Evolutionary conservation across 805 yeast genomes (phyloP), one percentile per base, ranked within the genome.

Genomic region (Cyberlindnera americana): DNA sequence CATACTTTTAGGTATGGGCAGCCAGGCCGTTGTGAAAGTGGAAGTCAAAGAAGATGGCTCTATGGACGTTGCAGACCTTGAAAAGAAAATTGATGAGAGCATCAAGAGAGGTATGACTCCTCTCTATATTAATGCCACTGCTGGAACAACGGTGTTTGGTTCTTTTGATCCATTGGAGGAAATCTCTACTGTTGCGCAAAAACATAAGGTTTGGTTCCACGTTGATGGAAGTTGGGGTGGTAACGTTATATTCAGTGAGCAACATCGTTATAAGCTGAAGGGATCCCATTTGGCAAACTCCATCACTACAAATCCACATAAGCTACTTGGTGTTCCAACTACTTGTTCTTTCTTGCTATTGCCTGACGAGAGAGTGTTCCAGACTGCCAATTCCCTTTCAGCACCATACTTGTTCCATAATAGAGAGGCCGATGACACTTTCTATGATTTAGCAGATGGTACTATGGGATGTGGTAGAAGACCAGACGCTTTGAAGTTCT

Each of bases 171-270:
- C 82, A 16, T 70, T 86, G 50, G 67, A 55, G 19, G 73, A 71
- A 29, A 77, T 87, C 25, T 60, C 79, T 1, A 53, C 42, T 1
- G 57, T 86, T 2, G 77, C 89, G 13, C 65, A 73, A 40, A 66
- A 67, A 41, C 56, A 79, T 59, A 59, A 69, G n/a, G 37, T 77
- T 7, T 87, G 95, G 91, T 73, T 83, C 56, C 95, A 86, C 59
- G 75, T 86, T 29, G 95, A 86, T 61, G 95, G 93, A 1, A 83
- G 93, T 6, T 85, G 95, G 95, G 95, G 95, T 24, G 95, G 91
- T 8, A 87, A 87, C 52, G 80, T 83, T 9, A 70, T 84, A 0
- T 87, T 86, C 64, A 78, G 87, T 29, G 50, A 59, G 0, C 64
- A 48, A 10, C 75, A 77, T 39, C 59, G 54, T 29, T 33, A 59